These are phyloP conservation scores for Cadophora sp. DNA, from an alignment of 2,329 filamentous ascomycete species.

Conservation along the genomic window DNA sequence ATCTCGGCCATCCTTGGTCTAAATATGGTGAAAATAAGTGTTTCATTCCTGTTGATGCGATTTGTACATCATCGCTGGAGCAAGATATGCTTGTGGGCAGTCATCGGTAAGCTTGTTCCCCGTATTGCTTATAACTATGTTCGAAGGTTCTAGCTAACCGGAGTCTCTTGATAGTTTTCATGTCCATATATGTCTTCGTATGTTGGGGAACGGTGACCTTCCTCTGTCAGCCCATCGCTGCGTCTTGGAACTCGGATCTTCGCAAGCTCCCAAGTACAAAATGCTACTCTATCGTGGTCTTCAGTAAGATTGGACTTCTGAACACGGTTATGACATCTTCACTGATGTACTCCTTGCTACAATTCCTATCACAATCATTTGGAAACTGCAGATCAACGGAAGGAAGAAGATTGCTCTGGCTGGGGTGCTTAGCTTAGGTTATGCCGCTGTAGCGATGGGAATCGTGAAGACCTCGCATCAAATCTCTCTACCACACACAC, in stretches of 20 bases:
- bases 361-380: conserved; percentile 51
- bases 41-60: conserved; percentile 4
- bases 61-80: conserved; percentile 12
- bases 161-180: conserved; percentile 24
- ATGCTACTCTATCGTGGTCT: conserved; percentile 8
- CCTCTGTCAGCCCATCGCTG: conserved; percentile 16
- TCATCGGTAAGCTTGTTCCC: not conserved
- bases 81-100: conserved; percentile 1
- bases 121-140: not conserved
- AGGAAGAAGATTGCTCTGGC: conserved; percentile 48
- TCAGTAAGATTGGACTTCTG: conserved; percentile 8
- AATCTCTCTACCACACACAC: not conserved
- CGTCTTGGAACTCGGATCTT: conserved; percentile 13
- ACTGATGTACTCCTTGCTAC: conserved; percentile 51
- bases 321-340: conserved; percentile 39
- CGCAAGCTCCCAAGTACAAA: conserved; percentile 34
- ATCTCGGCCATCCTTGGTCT: conserved; percentile 14
- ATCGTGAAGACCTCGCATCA: conserved; percentile 5
- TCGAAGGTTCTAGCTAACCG: not conserved
- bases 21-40: conserved; percentile 14
- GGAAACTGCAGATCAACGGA: conserved; percentile 48
- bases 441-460: conserved; percentile 9
- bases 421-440: conserved; percentile 48
- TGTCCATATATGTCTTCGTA: conserved; percentile 25
- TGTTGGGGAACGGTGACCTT: conserved; percentile 26